These are phyloP conservation scores for Thermomucor indicae-seudaticae DNA, from an alignment of 371 early-diverging fungal species.

Conservation along the genomic window DNA sequence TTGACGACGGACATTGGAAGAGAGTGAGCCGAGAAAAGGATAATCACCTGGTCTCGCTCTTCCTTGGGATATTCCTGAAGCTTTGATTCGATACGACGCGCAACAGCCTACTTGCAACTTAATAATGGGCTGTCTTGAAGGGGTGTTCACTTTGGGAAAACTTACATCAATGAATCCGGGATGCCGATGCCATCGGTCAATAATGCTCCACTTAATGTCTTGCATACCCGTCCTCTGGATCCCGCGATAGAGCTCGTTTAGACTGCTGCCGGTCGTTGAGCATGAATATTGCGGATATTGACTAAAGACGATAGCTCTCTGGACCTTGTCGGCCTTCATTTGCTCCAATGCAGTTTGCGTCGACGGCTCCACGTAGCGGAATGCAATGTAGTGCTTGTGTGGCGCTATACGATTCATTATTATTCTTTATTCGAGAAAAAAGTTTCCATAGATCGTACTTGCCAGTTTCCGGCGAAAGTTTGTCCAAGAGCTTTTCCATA, in stretches of 20 bases:
- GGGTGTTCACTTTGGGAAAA: background rate
- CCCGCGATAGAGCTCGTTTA: constrained; percentile 82
- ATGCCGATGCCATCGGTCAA: constrained; percentile 93
- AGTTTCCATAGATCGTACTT: constrained; percentile 1
- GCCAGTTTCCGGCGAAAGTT: constrained; percentile 78
- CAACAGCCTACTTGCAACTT: constrained; percentile 49
- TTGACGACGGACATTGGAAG: constrained; percentile 92
- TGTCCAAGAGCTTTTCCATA: constrained; percentile 75
- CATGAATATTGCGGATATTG: constrained; percentile 97
- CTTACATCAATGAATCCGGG: constrained; percentile 76
- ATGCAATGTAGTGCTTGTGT: constrained; percentile 90
- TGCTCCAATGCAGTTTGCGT: constrained; percentile 68
- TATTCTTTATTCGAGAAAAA: background rate
- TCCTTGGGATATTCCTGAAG: constrained; percentile 64
- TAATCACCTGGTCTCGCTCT: constrained; percentile 65
- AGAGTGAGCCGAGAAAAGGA: constrained; percentile 96
- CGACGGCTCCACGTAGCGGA: constrained; percentile 87
- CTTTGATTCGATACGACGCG: constrained; percentile 67
- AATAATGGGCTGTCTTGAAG: no score
- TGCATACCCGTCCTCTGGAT: constrained; percentile 61
- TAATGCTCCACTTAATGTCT: constrained; percentile 82
- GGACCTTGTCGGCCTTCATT: constrained; percentile 81
- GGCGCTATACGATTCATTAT: constrained; percentile 54
- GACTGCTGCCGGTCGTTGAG: constrained; percentile 90
- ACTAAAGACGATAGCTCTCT: constrained; percentile 86